Percentiles rank a stretch among this genome's conserved stretches.
phyloP scores from a whole-genome alignment of 805 yeast species.

The Myxozyma vanderwaltii region DNA sequence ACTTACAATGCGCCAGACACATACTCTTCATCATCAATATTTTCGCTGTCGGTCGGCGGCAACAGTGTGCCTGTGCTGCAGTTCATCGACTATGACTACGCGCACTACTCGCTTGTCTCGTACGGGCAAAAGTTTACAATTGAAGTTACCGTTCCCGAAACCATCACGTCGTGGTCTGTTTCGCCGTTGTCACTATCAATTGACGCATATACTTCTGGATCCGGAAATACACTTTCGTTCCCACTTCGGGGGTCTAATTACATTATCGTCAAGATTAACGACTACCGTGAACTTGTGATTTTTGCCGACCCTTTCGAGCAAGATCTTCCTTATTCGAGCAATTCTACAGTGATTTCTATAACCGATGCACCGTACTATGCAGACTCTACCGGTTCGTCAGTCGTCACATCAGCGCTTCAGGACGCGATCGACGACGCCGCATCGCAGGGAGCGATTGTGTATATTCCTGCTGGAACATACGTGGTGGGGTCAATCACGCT shows the following conservation, averaged over 20 bases:
- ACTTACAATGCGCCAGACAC: slow-evolving; percentile 7
- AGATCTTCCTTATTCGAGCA: neutral
- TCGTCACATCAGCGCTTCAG: slow-evolving; percentile 12
- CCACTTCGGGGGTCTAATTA: slow-evolving; percentile 11
- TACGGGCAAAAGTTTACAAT: neutral
- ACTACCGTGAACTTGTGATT: slow-evolving; percentile 20
- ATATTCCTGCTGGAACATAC: slow-evolving; percentile 24
- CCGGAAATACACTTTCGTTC: slow-evolving; percentile 8
- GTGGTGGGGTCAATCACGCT: slow-evolving; percentile 17
- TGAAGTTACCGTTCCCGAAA: slow-evolving; percentile 1
- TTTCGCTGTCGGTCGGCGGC: slow-evolving; percentile 4
- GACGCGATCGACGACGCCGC: slow-evolving; percentile 10
- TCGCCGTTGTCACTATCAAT: slow-evolving; percentile 9
- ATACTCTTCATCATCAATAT: slow-evolving; percentile 5
- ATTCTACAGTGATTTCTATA: slow-evolving; percentile 2
- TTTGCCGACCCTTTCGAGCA: slow-evolving; percentile 21
- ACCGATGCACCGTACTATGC: slow-evolving; percentile 16
- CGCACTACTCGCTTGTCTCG: slow-evolving; percentile 17
- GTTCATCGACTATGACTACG: slow-evolving; percentile 23
- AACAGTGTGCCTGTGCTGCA: slow-evolving; percentile 8
- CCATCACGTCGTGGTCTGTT: slow-evolving; percentile 7
- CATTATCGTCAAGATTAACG: slow-evolving; percentile 25
- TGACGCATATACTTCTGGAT: neutral
- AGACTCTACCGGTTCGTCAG: slow-evolving; percentile 3
- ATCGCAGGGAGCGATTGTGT: slow-evolving; percentile 1